Conservation (phyloP, 2,329 filamentous ascomycete species). For the Pseudogymnoascus sp. region DNA sequence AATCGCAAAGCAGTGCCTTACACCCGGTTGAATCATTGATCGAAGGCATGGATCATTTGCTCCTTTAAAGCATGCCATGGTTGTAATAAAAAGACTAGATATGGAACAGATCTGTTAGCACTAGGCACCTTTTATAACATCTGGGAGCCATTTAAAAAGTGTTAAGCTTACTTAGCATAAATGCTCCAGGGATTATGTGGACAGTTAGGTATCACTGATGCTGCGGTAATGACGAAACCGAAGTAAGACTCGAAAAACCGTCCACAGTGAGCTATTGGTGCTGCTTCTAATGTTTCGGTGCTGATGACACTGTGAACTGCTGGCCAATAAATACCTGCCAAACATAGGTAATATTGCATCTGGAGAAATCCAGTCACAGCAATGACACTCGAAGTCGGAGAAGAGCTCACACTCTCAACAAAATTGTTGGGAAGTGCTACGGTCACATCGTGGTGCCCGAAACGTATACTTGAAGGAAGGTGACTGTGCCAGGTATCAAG, state of each 20-base stretch:
- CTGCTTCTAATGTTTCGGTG: background rate
- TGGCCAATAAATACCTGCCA: slow-evolving; percentile 28
- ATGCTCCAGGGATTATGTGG: background rate
- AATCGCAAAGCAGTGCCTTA: slow-evolving; percentile 4
- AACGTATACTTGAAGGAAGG: slow-evolving; percentile 27
- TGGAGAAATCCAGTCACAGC: slow-evolving; percentile 16
- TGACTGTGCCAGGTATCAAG: slow-evolving; percentile 31
- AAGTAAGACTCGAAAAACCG: slow-evolving; percentile 15
- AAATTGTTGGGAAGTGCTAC: background rate
- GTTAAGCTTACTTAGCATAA: background rate
- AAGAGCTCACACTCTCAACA: background rate
- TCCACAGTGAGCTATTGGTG: slow-evolving; percentile 9
- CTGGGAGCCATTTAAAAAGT: background rate
- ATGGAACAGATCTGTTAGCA: background rate
- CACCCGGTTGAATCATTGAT: background rate
- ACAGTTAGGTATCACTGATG: background rate
- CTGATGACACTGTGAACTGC: slow-evolving; percentile 19
- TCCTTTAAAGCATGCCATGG: slow-evolving; percentile 5
- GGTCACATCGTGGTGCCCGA: slow-evolving; percentile 15
- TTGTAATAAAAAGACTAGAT: background rate
- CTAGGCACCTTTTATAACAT: background rate
- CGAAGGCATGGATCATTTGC: background rate
- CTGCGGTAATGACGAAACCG: background rate
- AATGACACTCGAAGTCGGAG: slow-evolving; percentile 3
- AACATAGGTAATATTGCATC: slow-evolving; percentile 27